Evolutionary conservation across 345 rosid species (phyloP), one percentile per base, ranked within the genome.

Genomic region (Chamaenerion angustifolium): DNA sequence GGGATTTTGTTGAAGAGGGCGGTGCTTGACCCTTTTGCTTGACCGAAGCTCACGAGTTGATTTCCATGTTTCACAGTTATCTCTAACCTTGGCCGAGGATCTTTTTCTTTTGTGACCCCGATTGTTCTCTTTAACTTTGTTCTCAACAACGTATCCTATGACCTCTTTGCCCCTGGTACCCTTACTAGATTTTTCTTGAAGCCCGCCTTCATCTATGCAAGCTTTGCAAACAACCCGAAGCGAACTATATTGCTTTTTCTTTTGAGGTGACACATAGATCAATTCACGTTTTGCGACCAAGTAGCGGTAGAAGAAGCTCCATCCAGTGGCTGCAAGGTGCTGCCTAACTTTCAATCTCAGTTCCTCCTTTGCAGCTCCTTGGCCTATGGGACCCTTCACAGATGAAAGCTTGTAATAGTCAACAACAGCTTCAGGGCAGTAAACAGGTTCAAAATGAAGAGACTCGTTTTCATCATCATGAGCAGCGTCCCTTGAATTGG

Each of bases 241-340:
- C 23, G 87, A 75, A 49, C 1, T 25, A 43, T 56, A 74, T 14
- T 10, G 21, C 60, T 14, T 75, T 42, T 80, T 79, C 1, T 18
- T 17, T 15, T 31, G 37, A 31, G 79, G 86, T 11, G 83, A 63
- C 35, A 16, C 44, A 46, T 73, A 67, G 6, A 48, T 47, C 49
- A 73, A 15, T 12, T 16, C 62, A 14, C 58, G 60, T 52, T 46
- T 65, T 23, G 69, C 65, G 3, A 54, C 49, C 37, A 7, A 15
- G n/a, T 0, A 12, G 21, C 16, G 35, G 17, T 16, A 40, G 37
- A 31, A 23, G 61, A 79, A 57, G 8, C 1, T 16, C 83, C 92
- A 82, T 48, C 92, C 86, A 31, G 61, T 41, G 11, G 68, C 67
- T 18, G 64, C 51, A 3, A 82, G 81, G 56, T 79, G 80, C 62